Percentiles rank a stretch among this genome's conserved stretches.
These are phyloP conservation scores for Balansia obtecta DNA, from an alignment of 2,329 filamentous ascomycete species.

Conservation along the genomic window DNA sequence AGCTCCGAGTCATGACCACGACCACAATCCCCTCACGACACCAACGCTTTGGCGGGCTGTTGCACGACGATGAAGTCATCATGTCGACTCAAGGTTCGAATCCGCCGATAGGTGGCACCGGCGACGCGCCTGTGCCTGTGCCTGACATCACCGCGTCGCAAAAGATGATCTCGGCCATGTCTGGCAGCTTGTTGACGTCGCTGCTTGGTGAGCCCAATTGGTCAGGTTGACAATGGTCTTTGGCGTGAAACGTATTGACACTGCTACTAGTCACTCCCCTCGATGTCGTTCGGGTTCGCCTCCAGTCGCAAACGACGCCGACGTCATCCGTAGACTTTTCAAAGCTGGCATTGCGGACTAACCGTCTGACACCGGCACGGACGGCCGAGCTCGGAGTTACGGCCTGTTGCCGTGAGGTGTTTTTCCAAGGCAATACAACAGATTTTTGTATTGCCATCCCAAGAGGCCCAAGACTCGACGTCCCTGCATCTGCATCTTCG, in stretches of 20 bases:
- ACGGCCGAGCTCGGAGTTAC: conserved; percentile 77
- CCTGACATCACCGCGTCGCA: conserved; percentile 68
- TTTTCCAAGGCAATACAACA: conserved; percentile 81
- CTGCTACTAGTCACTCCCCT: conserved; percentile 66
- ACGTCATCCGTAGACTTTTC: conserved; percentile 39
- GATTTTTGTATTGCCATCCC: conserved; percentile 68
- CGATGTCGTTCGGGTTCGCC: conserved; percentile 87
- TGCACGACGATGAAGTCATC: conserved; percentile 15
- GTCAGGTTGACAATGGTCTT: not conserved
- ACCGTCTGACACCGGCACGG: conserved; percentile 57
- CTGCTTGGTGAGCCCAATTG: conserved; percentile 54
- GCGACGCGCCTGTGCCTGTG: conserved; percentile 31
- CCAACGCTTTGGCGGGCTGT: conserved; percentile 18
- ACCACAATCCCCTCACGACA: conserved; percentile 7
- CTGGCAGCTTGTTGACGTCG: conserved; percentile 81
- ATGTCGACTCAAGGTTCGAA: conserved; percentile 14
- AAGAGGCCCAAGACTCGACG: conserved; percentile 32
- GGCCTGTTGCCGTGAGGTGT: conserved; percentile 91
- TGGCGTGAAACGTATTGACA: not conserved
- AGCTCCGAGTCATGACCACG: conserved; percentile 2
- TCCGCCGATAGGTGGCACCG: conserved; percentile 9
- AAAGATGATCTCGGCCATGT: conserved; percentile 90
- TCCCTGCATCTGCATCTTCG: conserved; percentile 27
- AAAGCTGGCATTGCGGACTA: conserved; percentile 41
- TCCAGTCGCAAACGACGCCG: conserved; percentile 65